Base-by-base conservation (phyloP, 2,329 filamentous ascomycete genomes). In the Phialemoniopsis sp. region DNA sequence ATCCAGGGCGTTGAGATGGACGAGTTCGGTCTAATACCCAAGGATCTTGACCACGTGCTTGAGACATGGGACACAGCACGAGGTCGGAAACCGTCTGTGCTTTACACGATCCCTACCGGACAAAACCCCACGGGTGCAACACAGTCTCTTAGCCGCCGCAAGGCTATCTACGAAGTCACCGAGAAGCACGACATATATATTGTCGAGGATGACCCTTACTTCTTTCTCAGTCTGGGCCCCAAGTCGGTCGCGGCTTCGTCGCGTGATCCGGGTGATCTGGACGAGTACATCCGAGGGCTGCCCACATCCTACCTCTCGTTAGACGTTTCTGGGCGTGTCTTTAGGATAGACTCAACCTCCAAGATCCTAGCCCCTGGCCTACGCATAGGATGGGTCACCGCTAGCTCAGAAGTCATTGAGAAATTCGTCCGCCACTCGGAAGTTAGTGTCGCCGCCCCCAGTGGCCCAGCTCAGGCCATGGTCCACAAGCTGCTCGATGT, bases 41-140 rank as follows among this genome's bases (percentile, higher is more conserved):
- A 71, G 18, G 66, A 67, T 8, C 68, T 89, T 44, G 83, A 88
- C 48, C 62, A 75, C 6, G 65, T 85, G 12, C 64, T 89, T 32
- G 71, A 63, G 42, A 78, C 72, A 49, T 89, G 85, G 85, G 78
- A 87, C 50, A 68, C 64, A 34, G 58, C 63, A 26, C 73, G 77
- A 30, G 76, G 74, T 13, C 69, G 71, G 32, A 87, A 86, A 60
- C 84, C 85, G 8, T 75, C 73, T 51, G 58, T 88, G 31, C 64
- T 87, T 8, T 87, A 88, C 61, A 86, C 78, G 2, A 80, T 88
- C 2, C 83, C 85, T 0, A 82, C 82, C 0, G 85, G 84, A 2
- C 84, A 88, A 56, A 88, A 88, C 52, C 85, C 85, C 0, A 88
- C 84, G 0, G 84, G 85, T n/a, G 76, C 82, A 17, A 88, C 85